These are phyloP conservation scores for Nannizzia gypsea DNA, from an alignment of 2,329 filamentous ascomycete species.

Conservation along the genomic window DNA sequence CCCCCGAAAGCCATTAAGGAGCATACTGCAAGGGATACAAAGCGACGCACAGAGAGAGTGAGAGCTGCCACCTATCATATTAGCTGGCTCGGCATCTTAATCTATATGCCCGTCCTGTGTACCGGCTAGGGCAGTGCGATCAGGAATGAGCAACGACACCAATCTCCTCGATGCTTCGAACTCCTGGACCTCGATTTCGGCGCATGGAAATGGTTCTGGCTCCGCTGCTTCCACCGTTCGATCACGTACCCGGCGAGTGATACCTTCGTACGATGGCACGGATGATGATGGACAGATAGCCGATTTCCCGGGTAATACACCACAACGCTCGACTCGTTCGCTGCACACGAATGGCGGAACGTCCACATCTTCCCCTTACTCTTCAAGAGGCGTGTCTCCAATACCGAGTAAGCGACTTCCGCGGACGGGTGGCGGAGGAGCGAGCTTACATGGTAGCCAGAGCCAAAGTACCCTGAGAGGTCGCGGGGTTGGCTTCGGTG, in stretches of 20 bases:
- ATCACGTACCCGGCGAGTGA: conserved; percentile 33
- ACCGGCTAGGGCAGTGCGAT: background rate
- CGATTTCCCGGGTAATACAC: background rate
- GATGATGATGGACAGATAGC: conserved; percentile 14
- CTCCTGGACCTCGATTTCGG: conserved; percentile 21
- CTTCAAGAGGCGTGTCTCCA: conserved; percentile 22
- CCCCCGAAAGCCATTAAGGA: background rate
- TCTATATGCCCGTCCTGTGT: background rate
- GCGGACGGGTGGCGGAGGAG: background rate
- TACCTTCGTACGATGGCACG: conserved; percentile 28
- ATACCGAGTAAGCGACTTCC: conserved; percentile 4
- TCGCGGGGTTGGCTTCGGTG: background rate
- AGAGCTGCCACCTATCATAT: background rate
- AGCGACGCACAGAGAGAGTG: background rate
- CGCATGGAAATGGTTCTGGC: conserved; percentile 22
- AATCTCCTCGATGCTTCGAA: conserved; percentile 27
- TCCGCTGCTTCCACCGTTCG: conserved; percentile 30
- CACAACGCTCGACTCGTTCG: conserved; percentile 2
- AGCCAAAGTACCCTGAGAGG: background rate
- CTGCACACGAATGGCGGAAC: conserved; percentile 9
- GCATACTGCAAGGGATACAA: background rate
- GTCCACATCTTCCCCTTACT: conserved; percentile 14
- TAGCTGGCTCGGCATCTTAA: background rate
- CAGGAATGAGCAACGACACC: conserved; percentile 34
- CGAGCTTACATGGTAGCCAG: background rate